Percentiles rank a stretch among this genome's conserved stretches.
Conservation (phyloP, 2,329 filamentous ascomycete genomes). For the Ophiostoma ulmi region DNA sequence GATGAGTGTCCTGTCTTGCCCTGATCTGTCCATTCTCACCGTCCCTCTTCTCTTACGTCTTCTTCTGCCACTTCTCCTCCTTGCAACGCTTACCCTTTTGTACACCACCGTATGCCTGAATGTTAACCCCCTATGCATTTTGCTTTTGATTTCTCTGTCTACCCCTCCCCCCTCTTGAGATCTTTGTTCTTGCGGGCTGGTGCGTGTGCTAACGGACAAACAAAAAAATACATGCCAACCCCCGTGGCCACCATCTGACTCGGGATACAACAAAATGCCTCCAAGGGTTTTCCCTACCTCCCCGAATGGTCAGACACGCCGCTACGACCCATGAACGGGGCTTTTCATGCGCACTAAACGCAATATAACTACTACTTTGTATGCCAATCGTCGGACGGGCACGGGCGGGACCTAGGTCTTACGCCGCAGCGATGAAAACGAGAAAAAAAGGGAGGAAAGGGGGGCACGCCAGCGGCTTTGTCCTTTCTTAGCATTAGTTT, state of each 20-base stretch:
- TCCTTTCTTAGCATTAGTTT: constrained; percentile 5
- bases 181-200: constrained; percentile 13
- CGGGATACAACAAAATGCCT: background rate
- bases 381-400: background rate
- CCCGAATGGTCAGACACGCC: background rate
- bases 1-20: background rate
- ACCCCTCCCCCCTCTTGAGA: background rate
- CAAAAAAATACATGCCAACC: no score
- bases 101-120: background rate
- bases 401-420: background rate
- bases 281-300: background rate
- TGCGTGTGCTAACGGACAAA: background rate
- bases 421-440: constrained; percentile 2
- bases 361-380: background rate
- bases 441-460: background rate
- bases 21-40: no score
- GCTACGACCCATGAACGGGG: background rate
- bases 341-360: background rate
- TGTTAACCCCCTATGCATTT: background rate
- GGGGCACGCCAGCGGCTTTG: constrained; percentile 6
- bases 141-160: background rate
- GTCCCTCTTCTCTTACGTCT: background rate
- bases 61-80: background rate
- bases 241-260: no score
- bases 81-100: background rate